These are phyloP conservation scores for Penicillium sp. DNA, from an alignment of 2,329 filamentous ascomycete genomes.

Conservation along the genomic window DNA sequence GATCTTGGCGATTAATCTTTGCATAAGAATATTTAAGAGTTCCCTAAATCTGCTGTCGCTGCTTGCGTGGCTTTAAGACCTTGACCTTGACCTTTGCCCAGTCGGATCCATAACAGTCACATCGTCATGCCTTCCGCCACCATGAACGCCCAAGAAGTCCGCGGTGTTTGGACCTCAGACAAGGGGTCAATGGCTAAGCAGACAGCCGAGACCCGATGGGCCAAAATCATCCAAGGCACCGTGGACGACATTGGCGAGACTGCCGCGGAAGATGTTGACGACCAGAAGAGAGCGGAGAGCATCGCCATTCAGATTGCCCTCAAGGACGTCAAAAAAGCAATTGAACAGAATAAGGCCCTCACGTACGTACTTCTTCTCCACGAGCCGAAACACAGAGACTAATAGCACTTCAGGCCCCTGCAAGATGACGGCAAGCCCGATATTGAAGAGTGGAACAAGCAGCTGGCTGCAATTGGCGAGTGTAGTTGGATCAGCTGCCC, in stretches of 20 bases:
- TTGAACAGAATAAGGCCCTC: constrained; percentile 3
- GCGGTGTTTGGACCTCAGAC: constrained; percentile 6
- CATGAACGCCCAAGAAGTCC: constrained; percentile 3
- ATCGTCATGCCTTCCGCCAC: constrained; percentile 5
- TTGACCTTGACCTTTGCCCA: neutral
- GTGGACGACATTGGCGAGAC: constrained; percentile 13
- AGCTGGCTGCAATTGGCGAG: constrained; percentile 7
- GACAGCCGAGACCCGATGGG: constrained; percentile 15
- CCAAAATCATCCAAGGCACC: constrained; percentile 15
- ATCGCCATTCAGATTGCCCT: constrained; percentile 10
- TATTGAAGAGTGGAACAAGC: constrained; percentile 15
- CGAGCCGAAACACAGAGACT: neutral
- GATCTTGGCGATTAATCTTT: neutral
- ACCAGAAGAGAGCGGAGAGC: constrained; percentile 4
- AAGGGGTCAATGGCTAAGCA: constrained; percentile 12
- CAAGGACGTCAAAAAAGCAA: constrained; percentile 8
- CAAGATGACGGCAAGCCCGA: constrained; percentile 11
- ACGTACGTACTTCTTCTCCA: constrained; percentile 1
- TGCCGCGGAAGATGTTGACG: neutral
- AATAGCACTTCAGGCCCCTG: constrained; percentile 3
- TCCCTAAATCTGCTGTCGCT: neutral
- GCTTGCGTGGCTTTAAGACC: neutral
- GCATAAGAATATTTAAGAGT: constrained; percentile 2
- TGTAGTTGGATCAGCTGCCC: constrained; percentile 15
- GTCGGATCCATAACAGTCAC: constrained; percentile 1